A percentile compares a stretch with the other conserved stretches of the same genome.
Evolutionary conservation across 306 rosid species (phyloP).

Genomic region (Trichosanthes cucumerina): DNA sequence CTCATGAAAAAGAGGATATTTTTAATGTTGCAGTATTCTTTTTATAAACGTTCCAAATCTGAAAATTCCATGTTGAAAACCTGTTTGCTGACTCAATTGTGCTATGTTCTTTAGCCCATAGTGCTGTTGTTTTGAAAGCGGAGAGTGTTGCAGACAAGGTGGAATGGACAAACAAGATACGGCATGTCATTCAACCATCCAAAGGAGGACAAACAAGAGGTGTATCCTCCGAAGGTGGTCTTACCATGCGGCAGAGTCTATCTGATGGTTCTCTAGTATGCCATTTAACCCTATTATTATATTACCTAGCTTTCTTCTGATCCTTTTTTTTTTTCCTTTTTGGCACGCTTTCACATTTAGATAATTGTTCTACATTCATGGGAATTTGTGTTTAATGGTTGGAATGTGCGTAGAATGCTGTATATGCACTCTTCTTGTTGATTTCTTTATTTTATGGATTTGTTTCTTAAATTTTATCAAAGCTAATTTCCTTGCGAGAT

Average conservation of each 20-base stretch:
- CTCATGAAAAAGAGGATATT: background rate
- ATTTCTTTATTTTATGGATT: background rate
- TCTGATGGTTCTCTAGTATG: conserved; percentile 96
- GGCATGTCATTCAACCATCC: conserved; percentile 62
- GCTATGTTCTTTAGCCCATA: conserved; percentile 57
- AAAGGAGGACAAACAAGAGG: conserved; percentile 58
- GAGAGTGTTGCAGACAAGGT: conserved; percentile 69
- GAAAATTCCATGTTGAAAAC: background rate
- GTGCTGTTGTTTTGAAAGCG: conserved; percentile 75
- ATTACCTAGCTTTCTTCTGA: background rate
- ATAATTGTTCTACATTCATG: background rate
- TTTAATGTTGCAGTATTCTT: background rate
- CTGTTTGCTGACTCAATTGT: background rate
- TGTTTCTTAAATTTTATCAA: background rate
- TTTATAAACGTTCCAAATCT: background rate
- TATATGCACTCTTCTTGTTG: background rate
- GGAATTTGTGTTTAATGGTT: background rate
- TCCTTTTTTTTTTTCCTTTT: background rate
- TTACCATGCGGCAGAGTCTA: conserved; percentile 60
- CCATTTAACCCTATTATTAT: background rate
- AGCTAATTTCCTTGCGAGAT: background rate
- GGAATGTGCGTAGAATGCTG: background rate
- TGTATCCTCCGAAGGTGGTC: conserved; percentile 56
- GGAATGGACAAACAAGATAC: conserved; percentile 84
- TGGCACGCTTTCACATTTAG: background rate